Percentiles rank a stretch among this genome's conserved stretches.
phyloP scores from a whole-genome alignment of 257 asterid species.

The Gardenia jasminoides region DNA sequence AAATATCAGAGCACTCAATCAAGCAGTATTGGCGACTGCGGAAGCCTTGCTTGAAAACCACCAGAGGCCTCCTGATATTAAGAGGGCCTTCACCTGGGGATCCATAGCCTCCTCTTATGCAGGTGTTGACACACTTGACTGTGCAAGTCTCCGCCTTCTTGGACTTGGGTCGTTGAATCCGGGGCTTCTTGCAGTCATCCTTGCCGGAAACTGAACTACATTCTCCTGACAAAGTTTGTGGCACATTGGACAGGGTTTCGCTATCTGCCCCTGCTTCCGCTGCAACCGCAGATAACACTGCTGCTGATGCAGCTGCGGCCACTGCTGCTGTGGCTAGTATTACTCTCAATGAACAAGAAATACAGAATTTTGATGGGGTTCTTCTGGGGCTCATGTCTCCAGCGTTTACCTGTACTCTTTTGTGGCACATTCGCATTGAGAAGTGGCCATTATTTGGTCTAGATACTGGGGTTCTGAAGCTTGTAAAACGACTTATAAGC shows the following conservation, averaged over 20 bases:
- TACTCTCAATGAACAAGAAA: background rate
- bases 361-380: background rate
- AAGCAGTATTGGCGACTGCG: slow-evolving; percentile 84
- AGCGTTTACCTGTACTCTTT: background rate
- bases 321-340: background rate
- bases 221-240: slow-evolving; percentile 66
- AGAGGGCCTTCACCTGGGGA: slow-evolving; percentile 97
- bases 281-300: background rate
- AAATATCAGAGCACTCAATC: slow-evolving; percentile 84
- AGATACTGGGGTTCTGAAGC: background rate
- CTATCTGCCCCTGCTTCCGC: slow-evolving; percentile 1
- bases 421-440: background rate
- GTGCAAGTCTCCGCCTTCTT: slow-evolving; percentile 80
- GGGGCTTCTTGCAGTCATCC: slow-evolving; percentile 55
- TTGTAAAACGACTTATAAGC: background rate
- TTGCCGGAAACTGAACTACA: slow-evolving; percentile 39
- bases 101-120: slow-evolving; percentile 84
- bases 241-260: slow-evolving; percentile 73
- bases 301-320: background rate
- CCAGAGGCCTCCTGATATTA: slow-evolving; percentile 72
- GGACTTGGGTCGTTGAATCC: slow-evolving; percentile 81
- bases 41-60: slow-evolving; percentile 84
- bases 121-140: slow-evolving; percentile 65
- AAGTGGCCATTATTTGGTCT: too few species aligned
- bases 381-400: background rate